Conservation (phyloP, 2,329 filamentous ascomycete genomes). For the Colletotrichum abscissum region DNA sequence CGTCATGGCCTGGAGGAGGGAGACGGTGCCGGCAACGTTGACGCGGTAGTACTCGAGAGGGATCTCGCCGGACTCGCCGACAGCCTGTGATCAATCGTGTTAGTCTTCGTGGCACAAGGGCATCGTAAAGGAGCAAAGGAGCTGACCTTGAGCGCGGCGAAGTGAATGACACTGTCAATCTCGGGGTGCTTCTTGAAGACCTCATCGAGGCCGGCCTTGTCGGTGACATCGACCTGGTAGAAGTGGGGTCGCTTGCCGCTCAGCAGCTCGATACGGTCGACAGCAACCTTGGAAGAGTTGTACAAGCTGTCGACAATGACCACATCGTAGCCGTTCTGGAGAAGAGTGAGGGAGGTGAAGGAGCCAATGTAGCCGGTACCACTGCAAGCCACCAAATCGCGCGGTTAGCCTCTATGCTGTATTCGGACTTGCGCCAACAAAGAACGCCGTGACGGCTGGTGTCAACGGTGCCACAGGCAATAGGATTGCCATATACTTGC, state of each 20-base stretch:
- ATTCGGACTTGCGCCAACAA: slow-evolving; percentile 11
- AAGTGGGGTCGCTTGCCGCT: slow-evolving; percentile 88
- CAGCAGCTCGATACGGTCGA: slow-evolving; percentile 96
- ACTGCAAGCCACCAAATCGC: slow-evolving; percentile 60
- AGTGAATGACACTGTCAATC: slow-evolving; percentile 99
- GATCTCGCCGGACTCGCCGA: slow-evolving; percentile 93
- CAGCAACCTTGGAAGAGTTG: slow-evolving; percentile 91
- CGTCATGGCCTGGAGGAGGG: slow-evolving; percentile 87
- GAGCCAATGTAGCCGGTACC: slow-evolving; percentile 99
- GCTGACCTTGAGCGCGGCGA: slow-evolving; percentile 91
- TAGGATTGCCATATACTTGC: not conserved
- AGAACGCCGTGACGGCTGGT: not conserved
- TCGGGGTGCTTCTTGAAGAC: slow-evolving; percentile 90
- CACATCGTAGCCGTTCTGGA: slow-evolving; percentile 95
- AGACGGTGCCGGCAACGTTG: slow-evolving; percentile 93
- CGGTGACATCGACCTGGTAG: slow-evolving; percentile 87
- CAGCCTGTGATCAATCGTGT: slow-evolving; percentile 69
- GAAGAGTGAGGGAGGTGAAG: slow-evolving; percentile 91
- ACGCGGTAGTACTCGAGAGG: slow-evolving; percentile 98
- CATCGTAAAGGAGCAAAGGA: not conserved
- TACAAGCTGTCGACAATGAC: slow-evolving; percentile 96
- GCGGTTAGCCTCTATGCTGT: slow-evolving; percentile 19
- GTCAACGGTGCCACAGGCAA: not conserved
- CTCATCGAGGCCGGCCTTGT: slow-evolving; percentile 84
- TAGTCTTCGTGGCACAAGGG: not conserved